Evolutionary conservation across 192 early-diverging fungal species (phyloP).

Genomic region (Diversispora eburnea): DNA sequence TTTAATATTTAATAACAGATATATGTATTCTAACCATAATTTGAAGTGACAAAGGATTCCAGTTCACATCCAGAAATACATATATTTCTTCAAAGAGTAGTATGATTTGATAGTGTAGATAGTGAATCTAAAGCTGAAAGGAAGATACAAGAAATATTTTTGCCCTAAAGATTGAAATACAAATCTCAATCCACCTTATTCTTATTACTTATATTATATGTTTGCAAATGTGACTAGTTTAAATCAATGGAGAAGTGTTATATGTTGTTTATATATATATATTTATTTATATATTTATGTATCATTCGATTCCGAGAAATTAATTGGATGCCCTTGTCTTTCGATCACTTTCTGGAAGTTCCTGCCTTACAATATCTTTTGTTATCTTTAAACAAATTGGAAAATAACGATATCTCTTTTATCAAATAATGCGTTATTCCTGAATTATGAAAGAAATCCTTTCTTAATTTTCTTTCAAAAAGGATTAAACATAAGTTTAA

Average conservation of each 20-base stretch:
- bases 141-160: slow-evolving; percentile 78
- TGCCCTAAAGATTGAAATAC: slow-evolving; percentile 57
- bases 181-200: slow-evolving; percentile 82
- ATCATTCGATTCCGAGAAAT: background rate
- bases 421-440: slow-evolving; percentile 93
- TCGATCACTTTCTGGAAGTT: slow-evolving; percentile 90
- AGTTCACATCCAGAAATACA: slow-evolving; percentile 84
- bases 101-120: slow-evolving; percentile 93
- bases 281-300: background rate
- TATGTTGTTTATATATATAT: slow-evolving; percentile 35
- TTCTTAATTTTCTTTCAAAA: slow-evolving; percentile 89
- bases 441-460: slow-evolving; percentile 90
- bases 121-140: slow-evolving; percentile 89
- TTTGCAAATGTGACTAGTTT: slow-evolving; percentile 82
- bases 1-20: slow-evolving; percentile 40
- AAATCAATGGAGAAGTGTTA: slow-evolving; percentile 70
- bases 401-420: slow-evolving; percentile 94
- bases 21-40: slow-evolving; percentile 86
- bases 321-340: slow-evolving; percentile 81
- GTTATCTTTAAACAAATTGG: slow-evolving; percentile 93
- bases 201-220: slow-evolving; percentile 90
- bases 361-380: slow-evolving; percentile 93
- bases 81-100: slow-evolving; percentile 88
- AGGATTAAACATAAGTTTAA: slow-evolving; percentile 89
- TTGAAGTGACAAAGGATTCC: slow-evolving; percentile 87